These are phyloP conservation scores for Pythium coloratum DNA, from an alignment of 352 stramenopile genomes.

Conservation along the genomic window DNA sequence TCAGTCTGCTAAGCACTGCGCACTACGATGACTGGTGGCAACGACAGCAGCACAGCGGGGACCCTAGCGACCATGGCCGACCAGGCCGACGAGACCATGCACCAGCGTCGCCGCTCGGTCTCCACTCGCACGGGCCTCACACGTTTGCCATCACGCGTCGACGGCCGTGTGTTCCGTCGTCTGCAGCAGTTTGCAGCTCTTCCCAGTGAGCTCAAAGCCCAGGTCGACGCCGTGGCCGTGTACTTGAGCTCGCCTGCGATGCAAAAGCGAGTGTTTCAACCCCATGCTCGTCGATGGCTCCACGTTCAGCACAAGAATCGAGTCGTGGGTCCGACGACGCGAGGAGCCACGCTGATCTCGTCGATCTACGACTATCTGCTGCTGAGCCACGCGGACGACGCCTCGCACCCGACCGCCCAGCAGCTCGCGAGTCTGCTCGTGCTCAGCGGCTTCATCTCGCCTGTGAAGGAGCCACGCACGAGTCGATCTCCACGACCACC, in stretches of 20 bases:
- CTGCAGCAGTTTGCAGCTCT: conserved; percentile 29
- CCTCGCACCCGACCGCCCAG: conserved; percentile 27
- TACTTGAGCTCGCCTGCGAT: conserved; percentile 17
- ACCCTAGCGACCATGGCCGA: conserved; percentile 37
- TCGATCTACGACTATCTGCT: conserved; percentile 30
- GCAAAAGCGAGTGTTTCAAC: conserved; percentile 21
- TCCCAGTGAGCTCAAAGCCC: conserved; percentile 13
- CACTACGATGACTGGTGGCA: too few relatives aligned
- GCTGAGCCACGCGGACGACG: conserved; percentile 24
- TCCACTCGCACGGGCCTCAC: conserved; percentile 16
- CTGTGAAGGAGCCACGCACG: conserved; percentile 27
- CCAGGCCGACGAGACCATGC: conserved; percentile 26
- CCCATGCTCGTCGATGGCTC: neutral
- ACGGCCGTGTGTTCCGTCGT: conserved; percentile 36
- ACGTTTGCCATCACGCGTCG: conserved; percentile 11
- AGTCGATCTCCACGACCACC: neutral
- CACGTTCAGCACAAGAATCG: neutral
- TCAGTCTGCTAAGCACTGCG: too few relatives aligned
- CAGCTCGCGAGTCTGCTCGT: conserved; percentile 34
- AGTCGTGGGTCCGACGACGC: conserved; percentile 32
- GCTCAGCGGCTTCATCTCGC: conserved; percentile 37
- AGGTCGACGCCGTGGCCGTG: conserved; percentile 17
- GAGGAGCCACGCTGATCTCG: conserved; percentile 41
- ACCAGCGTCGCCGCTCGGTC: neutral
- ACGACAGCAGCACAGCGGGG: neutral